Evolutionary conservation across 768 basidiomycete species (phyloP), one percentile per base, ranked within the genome.

Genomic region (Trametes gibbosa): DNA sequence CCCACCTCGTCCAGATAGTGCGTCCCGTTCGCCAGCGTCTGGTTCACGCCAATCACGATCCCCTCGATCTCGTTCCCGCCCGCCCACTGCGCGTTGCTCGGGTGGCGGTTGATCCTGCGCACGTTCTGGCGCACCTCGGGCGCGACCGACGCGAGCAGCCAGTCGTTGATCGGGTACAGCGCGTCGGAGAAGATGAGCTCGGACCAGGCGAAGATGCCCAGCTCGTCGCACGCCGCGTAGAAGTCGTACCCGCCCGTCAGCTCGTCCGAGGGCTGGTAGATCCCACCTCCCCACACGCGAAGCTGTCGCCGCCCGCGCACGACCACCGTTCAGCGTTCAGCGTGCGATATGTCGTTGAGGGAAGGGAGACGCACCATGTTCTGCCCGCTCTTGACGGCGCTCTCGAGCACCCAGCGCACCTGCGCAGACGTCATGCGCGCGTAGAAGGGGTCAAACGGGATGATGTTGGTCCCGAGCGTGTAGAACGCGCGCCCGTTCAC

Each of bases 391-490:
- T 70, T 68, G 2, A 81, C 76, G 2, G 79, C 82, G 59, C 82
- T 84, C 69, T 84, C 78, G 14, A 84, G 67, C 21, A 84, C 71
- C 83, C 83, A 84, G 34, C 79, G 70, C 7, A 82, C 81, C 56
- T 77, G 72, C 24, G 80, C 81, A 12, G 78, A 74, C 10, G 77
- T 77, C 13, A 74, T 78, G 40, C 84, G 73, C 29, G 81, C 70
- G 59, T 84, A 84, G 67, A 85, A 84, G 8, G 80, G 79, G 68
- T 85, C 84, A 62, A 83, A 84, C 1, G 84, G 84, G 56, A 85
- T 82, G 62, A 83, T 77, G 53, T 84, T 85, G 24, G 81, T 82
- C 9, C 84, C 83, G 9, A 77, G 73, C 50, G 76, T 78, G 58
- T 81, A 84, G 63, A 84, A 83, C 14, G 77, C 75, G 65, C 78